Evolutionary conservation across 2,329 filamentous ascomycete species (phyloP).

Genomic region (Knufia petricola): DNA sequence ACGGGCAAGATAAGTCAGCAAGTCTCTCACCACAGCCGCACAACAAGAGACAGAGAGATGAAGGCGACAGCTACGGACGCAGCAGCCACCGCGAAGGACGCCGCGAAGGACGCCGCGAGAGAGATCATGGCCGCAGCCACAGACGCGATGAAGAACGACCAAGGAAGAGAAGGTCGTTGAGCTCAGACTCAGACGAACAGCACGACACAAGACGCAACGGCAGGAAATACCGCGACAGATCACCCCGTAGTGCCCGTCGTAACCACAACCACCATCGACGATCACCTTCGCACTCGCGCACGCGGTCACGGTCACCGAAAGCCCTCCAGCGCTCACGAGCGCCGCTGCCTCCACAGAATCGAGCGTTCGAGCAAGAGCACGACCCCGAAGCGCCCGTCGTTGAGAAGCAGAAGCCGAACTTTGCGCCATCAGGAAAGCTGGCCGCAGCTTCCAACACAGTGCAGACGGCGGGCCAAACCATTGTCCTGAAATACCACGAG

Average conservation of each 20-base stretch:
- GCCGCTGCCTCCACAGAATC: slow-evolving; percentile 38
- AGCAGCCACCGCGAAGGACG: background rate
- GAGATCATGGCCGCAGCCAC: no score
- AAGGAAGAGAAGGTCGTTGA: background rate
- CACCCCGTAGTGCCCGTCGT: background rate
- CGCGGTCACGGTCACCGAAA: slow-evolving; percentile 21
- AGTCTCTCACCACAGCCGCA: background rate
- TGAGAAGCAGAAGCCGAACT: slow-evolving; percentile 84
- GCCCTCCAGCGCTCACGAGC: slow-evolving; percentile 11
- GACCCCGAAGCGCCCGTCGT: slow-evolving; percentile 27
- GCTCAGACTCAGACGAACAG: background rate
- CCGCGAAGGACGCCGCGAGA: background rate
- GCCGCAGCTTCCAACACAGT: slow-evolving; percentile 83
- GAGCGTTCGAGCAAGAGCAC: slow-evolving; percentile 31
- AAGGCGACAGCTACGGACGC: background rate
- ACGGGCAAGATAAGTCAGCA: background rate
- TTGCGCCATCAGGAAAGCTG: slow-evolving; percentile 65
- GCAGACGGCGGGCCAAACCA: slow-evolving; percentile 50
- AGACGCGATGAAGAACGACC: background rate
- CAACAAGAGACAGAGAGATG: background rate
- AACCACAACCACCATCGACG: background rate
- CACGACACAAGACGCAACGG: background rate
- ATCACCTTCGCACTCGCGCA: slow-evolving; percentile 5
- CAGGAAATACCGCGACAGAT: slow-evolving; percentile 3
- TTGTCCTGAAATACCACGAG: slow-evolving; percentile 92